Percentiles rank a stretch among this genome's conserved stretches.
Evolutionary conservation across 257 asterid species (phyloP).

Genomic region (Voacanga thouarsii): DNA sequence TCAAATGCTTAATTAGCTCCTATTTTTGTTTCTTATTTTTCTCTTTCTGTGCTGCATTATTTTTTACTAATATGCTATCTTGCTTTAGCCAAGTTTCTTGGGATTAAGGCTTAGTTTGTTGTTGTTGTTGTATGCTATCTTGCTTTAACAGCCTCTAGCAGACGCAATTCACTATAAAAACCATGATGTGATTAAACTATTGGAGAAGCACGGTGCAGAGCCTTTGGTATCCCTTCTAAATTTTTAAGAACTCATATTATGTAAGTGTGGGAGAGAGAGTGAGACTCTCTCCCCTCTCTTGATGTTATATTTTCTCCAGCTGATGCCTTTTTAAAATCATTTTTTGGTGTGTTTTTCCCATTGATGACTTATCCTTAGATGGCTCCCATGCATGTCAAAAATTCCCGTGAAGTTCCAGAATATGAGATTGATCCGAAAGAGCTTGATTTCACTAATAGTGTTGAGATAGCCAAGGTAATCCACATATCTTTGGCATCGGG

Average conservation of each 20-base stretch:
- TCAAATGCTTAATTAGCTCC: background rate
- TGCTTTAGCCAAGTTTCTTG: too few relatives aligned
- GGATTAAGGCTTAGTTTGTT: too few relatives aligned
- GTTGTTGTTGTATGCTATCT: slow-evolving; percentile 24
- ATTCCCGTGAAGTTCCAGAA: slow-evolving; percentile 79
- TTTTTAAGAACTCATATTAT: background rate
- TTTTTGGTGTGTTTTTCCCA: background rate
- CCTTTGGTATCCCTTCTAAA: slow-evolving; percentile 42
- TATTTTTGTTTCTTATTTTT: background rate
- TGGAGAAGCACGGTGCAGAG: slow-evolving; percentile 79
- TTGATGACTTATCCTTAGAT: slow-evolving; percentile 35
- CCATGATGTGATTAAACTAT: slow-evolving; percentile 61
- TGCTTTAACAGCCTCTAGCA: slow-evolving; percentile 69
- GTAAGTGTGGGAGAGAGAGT: background rate
- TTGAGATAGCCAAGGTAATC: slow-evolving; percentile 70
- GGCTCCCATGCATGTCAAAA: slow-evolving; percentile 84
- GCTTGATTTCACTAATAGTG: slow-evolving; percentile 74
- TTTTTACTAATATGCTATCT: slow-evolving; percentile 16
- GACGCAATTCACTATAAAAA: slow-evolving; percentile 88
- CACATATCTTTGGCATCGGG: background rate
- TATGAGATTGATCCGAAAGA: slow-evolving; percentile 80
- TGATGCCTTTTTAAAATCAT: background rate
- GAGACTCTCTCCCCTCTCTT: background rate
- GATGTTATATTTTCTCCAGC: background rate
- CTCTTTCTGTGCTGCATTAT: background rate